Evolutionary conservation across 139 green algal species (phyloP), one percentile per base, ranked within the genome.

Genomic region (Tetraselmis striata): DNA sequence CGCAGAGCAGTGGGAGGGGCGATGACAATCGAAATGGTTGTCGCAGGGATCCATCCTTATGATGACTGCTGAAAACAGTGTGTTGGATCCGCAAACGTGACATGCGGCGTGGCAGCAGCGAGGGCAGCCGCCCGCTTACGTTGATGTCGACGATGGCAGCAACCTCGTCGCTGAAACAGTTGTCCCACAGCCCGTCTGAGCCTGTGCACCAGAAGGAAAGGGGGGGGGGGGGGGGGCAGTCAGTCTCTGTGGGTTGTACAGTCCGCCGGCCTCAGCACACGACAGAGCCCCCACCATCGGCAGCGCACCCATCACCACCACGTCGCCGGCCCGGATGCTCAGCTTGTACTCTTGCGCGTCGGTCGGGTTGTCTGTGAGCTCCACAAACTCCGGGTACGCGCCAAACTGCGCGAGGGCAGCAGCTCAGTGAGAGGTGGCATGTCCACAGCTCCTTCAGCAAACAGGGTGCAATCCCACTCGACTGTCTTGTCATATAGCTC

Each of bases 151-250:
- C 74, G 74, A 31, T 29, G 89, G 89, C 58, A 90, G 25, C 59
- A 89, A 93, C 82, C 29, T 87, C 79, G 1, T 90, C 86, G 5
- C 83, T 84, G 27, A 78, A 84, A 30, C 84, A 79, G 81, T 95
- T 95, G 85, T 95, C 92, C 91, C 91, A 95, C 32, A 95, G 79
- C 0, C 92, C 92, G 80, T 95, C 92, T 24, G 80, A 89, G 2
- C 86, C 29, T 80, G 30, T 80, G 30, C 22, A n/a, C n/a, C n/a
- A n/a, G n/a, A n/a, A n/a, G n/a, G n/a, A n/a, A n/a, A n/a, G n/a
- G 77, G 24, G 77, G 77, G 30, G 30, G 30, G 26, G 26, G 30
- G 30, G 77, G 11, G 30, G 30, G 27, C 11, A 59, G 29, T 5
- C 2, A 45, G 30, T 2, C 32, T 32, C 11, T 11, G 30, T 80